Conservation (phyloP, 1,284 basidiomycete species). For the Ustanciosporium gigantosporum region DNA sequence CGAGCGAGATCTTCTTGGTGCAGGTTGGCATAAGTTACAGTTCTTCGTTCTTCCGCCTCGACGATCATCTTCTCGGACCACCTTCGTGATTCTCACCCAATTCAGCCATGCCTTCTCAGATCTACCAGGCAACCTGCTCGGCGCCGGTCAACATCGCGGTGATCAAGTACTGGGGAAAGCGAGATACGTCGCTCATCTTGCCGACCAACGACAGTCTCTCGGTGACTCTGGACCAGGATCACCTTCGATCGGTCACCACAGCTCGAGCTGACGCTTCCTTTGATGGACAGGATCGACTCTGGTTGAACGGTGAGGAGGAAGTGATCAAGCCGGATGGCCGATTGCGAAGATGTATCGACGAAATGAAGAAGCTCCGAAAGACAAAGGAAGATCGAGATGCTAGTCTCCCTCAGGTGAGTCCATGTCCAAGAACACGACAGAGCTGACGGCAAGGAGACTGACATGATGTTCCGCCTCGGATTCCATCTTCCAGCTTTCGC, state of each 20-base stretch:
- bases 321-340: slow-evolving; percentile 80
- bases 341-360: slow-evolving; percentile 81
- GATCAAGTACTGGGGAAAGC: slow-evolving; percentile 95
- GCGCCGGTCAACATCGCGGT: slow-evolving; percentile 96
- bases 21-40: too few species aligned
- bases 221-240: slow-evolving; percentile 94
- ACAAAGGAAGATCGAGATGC: slow-evolving; percentile 68
- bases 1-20: too few species aligned
- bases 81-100: too few species aligned
- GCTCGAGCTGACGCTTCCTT: slow-evolving; percentile 82
- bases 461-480: too few species aligned
- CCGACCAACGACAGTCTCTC: slow-evolving; percentile 98
- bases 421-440: too few species aligned
- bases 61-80: too few species aligned
- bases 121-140: slow-evolving; percentile 84
- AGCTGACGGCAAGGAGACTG: too few species aligned
- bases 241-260: slow-evolving; percentile 90
- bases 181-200: slow-evolving; percentile 89
- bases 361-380: slow-evolving; percentile 79
- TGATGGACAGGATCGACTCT: slow-evolving; percentile 72
- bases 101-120: slow-evolving; percentile 59
- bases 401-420: slow-evolving; percentile 44
- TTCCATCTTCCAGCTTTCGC: slow-evolving; percentile 51
- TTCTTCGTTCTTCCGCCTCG: too few species aligned
- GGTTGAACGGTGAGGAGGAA: slow-evolving; percentile 92